Conservation (phyloP, 2,329 filamentous ascomycete genomes). For the Zasmidium cellare region DNA sequence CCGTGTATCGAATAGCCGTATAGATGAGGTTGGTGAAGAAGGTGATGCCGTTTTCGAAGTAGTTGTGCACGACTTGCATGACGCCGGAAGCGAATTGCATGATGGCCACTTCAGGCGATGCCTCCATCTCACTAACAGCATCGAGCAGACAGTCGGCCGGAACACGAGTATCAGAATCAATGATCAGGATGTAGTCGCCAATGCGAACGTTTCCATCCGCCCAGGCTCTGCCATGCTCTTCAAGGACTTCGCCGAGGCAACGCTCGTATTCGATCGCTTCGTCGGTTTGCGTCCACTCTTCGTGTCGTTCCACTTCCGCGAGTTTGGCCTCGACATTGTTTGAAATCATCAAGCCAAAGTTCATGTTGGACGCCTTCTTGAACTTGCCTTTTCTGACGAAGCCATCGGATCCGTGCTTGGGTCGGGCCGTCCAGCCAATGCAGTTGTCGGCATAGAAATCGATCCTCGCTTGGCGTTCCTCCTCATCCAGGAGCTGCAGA, state of each 20-base stretch:
- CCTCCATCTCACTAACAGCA: conserved; percentile 70
- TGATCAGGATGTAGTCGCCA: conserved; percentile 65
- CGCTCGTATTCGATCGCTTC: conserved; percentile 51
- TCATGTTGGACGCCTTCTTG: conserved; percentile 74
- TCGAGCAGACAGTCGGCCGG: conserved; percentile 68
- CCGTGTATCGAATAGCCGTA: conserved; percentile 68
- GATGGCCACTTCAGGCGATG: conserved; percentile 68
- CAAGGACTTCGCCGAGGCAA: conserved; percentile 52
- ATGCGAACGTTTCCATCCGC: conserved; percentile 62
- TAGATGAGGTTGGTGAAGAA: conserved; percentile 81
- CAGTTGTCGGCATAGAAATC: conserved; percentile 53
- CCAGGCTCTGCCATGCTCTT: conserved; percentile 58
- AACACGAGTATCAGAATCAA: conserved; percentile 70
- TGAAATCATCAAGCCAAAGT: conserved; percentile 64
- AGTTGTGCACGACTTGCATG: conserved; percentile 72
- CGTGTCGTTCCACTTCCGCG: conserved; percentile 36
- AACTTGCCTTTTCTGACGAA: conserved; percentile 64
- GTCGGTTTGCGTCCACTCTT: conserved; percentile 37
- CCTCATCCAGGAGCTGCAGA: conserved; percentile 63
- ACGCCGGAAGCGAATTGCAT: conserved; percentile 73
- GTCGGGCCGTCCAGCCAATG: conserved; percentile 53
- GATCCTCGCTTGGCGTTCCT: conserved; percentile 45
- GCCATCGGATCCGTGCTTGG: conserved; percentile 51
- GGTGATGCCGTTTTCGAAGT: conserved; percentile 75
- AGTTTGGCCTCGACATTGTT: conserved; percentile 64